Evolutionary conservation across 78 protist species (phyloP).

Genomic region (Dictyostelium brefeldianum): DNA sequence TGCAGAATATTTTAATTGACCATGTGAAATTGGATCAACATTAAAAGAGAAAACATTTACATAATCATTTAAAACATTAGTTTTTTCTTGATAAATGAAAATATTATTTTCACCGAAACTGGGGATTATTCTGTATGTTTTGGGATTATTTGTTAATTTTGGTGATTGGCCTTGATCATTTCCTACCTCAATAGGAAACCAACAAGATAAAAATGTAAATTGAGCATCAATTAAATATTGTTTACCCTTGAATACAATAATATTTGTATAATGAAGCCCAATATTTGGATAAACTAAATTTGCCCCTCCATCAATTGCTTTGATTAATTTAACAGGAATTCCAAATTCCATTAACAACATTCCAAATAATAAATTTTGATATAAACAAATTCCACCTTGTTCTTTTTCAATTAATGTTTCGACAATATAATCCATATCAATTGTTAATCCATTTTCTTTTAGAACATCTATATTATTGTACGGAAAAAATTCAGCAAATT

Average conservation of each 20-base stretch:
- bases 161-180: neutral
- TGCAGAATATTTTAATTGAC: neutral
- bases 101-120: neutral
- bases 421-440: neutral
- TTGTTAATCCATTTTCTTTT: neutral
- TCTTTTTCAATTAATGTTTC: neutral
- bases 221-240: neutral
- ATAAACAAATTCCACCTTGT: neutral
- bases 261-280: neutral
- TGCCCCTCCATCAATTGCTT: neutral
- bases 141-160: neutral
- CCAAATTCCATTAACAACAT: neutral
- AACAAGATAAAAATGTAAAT: neutral
- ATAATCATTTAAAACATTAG: neutral
- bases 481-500: neutral
- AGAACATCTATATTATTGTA: neutral
- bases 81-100: neutral
- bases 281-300: neutral
- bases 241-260: neutral
- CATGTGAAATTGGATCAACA: neutral
- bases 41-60: neutral
- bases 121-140: neutral
- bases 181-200: neutral
- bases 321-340: neutral
- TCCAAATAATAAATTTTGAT: neutral